Percentiles rank a stretch among this genome's conserved stretches.
These are phyloP conservation scores for Wickerhamiella domercqiae DNA, from an alignment of 805 yeast genomes.

Conservation along the genomic window DNA sequence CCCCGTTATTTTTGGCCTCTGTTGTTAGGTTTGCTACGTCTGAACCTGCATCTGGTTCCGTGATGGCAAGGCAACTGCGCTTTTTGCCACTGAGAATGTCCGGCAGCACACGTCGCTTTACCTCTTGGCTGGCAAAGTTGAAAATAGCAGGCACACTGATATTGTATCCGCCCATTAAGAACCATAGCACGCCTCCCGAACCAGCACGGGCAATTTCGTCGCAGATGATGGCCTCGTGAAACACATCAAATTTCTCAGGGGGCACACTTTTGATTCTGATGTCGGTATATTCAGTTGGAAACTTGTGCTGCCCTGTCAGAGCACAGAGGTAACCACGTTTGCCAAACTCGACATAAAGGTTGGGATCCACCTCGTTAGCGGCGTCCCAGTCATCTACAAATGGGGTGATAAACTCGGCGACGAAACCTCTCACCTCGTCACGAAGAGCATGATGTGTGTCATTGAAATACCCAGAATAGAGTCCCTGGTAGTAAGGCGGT, in stretches of 20 bases:
- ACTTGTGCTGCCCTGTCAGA: slow-evolving; percentile 24
- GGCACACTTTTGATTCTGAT: slow-evolving; percentile 25
- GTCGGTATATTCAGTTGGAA: slow-evolving; percentile 26
- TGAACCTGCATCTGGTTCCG: slow-evolving; percentile 32
- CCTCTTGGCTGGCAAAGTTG: slow-evolving; percentile 22
- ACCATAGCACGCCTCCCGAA: slow-evolving; percentile 29
- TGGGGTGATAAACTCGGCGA: slow-evolving; percentile 26
- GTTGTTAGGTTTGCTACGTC: slow-evolving; percentile 30
- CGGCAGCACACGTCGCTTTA: slow-evolving; percentile 26
- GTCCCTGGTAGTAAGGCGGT: slow-evolving; percentile 29
- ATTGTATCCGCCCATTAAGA: slow-evolving; percentile 27
- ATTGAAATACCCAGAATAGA: slow-evolving; percentile 25
- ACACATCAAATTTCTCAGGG: slow-evolving; percentile 25
- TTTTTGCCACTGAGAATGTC: slow-evolving; percentile 25
- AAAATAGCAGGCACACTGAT: slow-evolving; percentile 29
- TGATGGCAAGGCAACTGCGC: slow-evolving; percentile 28
- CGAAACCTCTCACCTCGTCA: slow-evolving; percentile 27
- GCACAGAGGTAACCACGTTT: slow-evolving; percentile 29
- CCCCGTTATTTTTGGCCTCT: slow-evolving; percentile 25
- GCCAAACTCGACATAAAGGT: slow-evolving; percentile 24
- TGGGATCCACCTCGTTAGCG: slow-evolving; percentile 23
- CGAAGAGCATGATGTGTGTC: slow-evolving; percentile 28
- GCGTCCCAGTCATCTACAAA: slow-evolving; percentile 31
- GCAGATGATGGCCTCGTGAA: slow-evolving; percentile 27
- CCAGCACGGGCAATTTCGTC: slow-evolving; percentile 29